Evolutionary conservation across 2,329 filamentous ascomycete species (phyloP), one percentile per base, ranked within the genome.

Genomic region (Fusarium neocosmosporiellum): DNA sequence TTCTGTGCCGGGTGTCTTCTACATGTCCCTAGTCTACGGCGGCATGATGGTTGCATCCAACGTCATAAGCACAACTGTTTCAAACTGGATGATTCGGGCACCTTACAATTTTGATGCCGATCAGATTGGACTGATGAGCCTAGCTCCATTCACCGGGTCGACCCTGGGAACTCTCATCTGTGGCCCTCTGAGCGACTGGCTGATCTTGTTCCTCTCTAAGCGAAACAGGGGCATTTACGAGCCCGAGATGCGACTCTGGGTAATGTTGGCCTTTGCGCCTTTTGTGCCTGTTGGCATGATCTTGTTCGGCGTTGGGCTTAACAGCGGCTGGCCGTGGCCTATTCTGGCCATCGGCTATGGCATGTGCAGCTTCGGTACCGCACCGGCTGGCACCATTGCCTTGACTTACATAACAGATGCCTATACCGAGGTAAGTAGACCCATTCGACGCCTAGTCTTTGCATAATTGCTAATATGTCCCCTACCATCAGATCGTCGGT

Each of bases 161-260:
- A 54, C 83, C 0, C 66, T 84, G 5, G 83, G 83, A 2, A 75
- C 76, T 1, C 14, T 83, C 3, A 81, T 83, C 33, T 81, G 81
- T 1, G 83, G 83, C 0, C 76, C 79, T 1, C 37, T 85, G 1
- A 80, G 80, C 2, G 84, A 86, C 66, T 76, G 77, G 71, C 78
- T 79, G 2, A 82, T 84, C 29, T 27, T 83, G 6, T 77, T 75
- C 41, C 75, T 83, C 13, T 75, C 84, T 0, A 78, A 77, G 20
- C 77, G 80, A 0, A 84, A 84, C 11, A 77, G 78, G 2, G 83
- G 83, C 8, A 78, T 83, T 34, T 84, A 82, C 50, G 84, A 85
- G 66, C 84, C 84, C 0, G 84, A 85, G 61, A 84, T 85, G 79
- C 78, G 84, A 2, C 72, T 85, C 5, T 66, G n/a, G 34, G 20